Percentiles rank a stretch among this genome's conserved stretches.
phyloP scores from a whole-genome alignment of 768 basidiomycete genomes.

The Trametes cinnabarina region DNA sequence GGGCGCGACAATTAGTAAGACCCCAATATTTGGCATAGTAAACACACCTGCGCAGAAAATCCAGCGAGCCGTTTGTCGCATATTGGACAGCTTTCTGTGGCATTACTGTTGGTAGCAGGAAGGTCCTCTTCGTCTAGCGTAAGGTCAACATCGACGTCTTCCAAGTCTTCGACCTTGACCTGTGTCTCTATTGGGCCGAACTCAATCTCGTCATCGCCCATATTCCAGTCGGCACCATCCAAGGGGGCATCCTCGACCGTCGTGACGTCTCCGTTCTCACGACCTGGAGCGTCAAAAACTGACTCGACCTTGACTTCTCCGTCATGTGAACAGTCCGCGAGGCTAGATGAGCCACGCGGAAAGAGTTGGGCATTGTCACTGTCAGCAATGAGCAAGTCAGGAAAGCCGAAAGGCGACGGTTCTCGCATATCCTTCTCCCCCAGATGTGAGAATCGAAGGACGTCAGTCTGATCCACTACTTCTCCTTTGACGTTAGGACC shows the following conservation, averaged over 20 bases:
- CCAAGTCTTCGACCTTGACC: slow-evolving; percentile 28
- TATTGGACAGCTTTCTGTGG: slow-evolving; percentile 30
- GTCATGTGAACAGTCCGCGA: background rate
- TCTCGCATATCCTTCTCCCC: background rate
- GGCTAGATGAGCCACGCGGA: background rate
- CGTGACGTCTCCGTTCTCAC: background rate
- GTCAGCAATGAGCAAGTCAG: background rate
- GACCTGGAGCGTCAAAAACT: background rate
- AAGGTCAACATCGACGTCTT: slow-evolving; percentile 29
- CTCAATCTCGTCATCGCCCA: slow-evolving; percentile 67
- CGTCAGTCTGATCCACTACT: background rate
- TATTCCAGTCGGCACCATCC: slow-evolving; percentile 59
- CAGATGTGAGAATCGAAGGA: too few relatives aligned
- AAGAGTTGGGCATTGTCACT: background rate
- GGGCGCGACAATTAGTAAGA: slow-evolving; percentile 10
- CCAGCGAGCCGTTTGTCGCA: slow-evolving; percentile 31
- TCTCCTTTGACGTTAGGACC: slow-evolving; percentile 6
- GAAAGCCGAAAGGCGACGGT: slow-evolving; percentile 11
- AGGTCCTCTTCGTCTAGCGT: slow-evolving; percentile 19
- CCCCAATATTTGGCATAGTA: background rate
- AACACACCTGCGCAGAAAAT: slow-evolving; percentile 29
- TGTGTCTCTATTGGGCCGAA: slow-evolving; percentile 30
- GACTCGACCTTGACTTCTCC: background rate
- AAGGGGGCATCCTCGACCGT: background rate
- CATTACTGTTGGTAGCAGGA: background rate